A percentile compares a stretch with the other conserved stretches of the same genome.
Conservation (phyloP, 73 alveolate genomes). For the Paramecium tetraurelia region DNA sequence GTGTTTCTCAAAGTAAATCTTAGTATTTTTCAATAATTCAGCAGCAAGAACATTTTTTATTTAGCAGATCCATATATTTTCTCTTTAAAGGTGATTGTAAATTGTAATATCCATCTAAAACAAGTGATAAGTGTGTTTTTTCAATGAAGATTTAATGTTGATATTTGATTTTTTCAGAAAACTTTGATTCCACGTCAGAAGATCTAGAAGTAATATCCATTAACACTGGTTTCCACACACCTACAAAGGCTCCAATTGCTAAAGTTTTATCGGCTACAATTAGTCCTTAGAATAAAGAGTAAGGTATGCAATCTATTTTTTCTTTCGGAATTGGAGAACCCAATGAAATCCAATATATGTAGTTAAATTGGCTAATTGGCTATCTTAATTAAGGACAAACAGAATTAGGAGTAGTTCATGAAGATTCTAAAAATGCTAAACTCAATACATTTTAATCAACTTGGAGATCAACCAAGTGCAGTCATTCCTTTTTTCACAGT, state of each 20-base stretch:
- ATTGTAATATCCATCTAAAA: no score
- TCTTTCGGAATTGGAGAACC: constrained; percentile 81
- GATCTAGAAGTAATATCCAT: constrained; percentile 83
- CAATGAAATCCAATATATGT: constrained; percentile 80
- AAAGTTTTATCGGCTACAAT: constrained; percentile 97
- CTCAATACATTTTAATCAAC: constrained; percentile 85
- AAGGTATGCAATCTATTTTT: constrained; percentile 68
- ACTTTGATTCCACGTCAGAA: constrained; percentile 58
- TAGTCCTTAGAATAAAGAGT: constrained; percentile 93
- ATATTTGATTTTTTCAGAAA: no score
- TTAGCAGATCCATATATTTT: no score
- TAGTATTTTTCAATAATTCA: constrained; percentile 78
- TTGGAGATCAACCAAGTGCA: constrained; percentile 67
- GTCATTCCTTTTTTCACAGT: constrained; percentile 75
- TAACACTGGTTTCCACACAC: constrained; percentile 90
- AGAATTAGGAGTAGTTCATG: constrained; percentile 78
- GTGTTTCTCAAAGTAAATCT: constrained; percentile 79
- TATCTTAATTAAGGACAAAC: constrained; percentile 80
- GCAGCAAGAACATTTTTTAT: no score
- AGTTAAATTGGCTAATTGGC: constrained; percentile 52
- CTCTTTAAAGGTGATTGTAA: no score
- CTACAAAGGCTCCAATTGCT: constrained; percentile 95
- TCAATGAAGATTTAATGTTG: no score
- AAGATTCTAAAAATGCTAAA: constrained; percentile 65
- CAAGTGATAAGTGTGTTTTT: no score